Base-by-base conservation (phyloP, 441 rosid genomes). In the Theobroma grandiflorum region DNA sequence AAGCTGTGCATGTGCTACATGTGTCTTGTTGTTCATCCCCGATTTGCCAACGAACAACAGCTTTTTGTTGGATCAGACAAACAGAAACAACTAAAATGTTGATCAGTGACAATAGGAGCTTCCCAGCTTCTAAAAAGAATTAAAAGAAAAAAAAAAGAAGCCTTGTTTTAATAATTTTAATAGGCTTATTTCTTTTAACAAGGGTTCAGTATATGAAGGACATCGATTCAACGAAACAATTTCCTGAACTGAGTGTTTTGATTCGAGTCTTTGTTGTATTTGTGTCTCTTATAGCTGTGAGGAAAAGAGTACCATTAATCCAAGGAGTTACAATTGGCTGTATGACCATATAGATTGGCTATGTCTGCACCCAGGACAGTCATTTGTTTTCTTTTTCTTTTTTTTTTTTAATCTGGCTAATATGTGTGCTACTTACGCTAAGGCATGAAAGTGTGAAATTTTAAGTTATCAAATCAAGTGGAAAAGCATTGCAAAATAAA, bases 1-100 rank as follows among this genome's bases (percentile, higher is more conserved):
- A 35, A 31, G 16, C 58, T 7, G 40, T 14, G 0, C 74, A 70
- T 70, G 58, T 49, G 42, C 42, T 31, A 31, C 74, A 49, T 49
- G 59, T 71, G 74, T 49, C 58, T 15, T 35, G 42, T 26, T 3
- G 26, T 15, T 49, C 59, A 49, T 70, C 40, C 20, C 74, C 16
- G 31, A 7, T 33, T 42, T 49, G 74, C 58, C 74, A 47, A 45
- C 74, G 12, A 47, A 26, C 74, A 68, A 68, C 50, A 42, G 73
- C 73, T 43, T 20, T 68, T 45, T 10, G 73, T 68, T 45, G 53
- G 73, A 20, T 45, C 38, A 45, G 38, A 43, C 53, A 68, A 43
- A 22, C 3, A 10, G 43, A 42, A 9, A 66, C 18, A 66, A 45
- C 49, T 6, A 45, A 42, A 67, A n/a, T 6, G 4, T 2, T 26